These are phyloP conservation scores for Ogataea angusta DNA, from an alignment of 805 yeast species.

Conservation along the genomic window DNA sequence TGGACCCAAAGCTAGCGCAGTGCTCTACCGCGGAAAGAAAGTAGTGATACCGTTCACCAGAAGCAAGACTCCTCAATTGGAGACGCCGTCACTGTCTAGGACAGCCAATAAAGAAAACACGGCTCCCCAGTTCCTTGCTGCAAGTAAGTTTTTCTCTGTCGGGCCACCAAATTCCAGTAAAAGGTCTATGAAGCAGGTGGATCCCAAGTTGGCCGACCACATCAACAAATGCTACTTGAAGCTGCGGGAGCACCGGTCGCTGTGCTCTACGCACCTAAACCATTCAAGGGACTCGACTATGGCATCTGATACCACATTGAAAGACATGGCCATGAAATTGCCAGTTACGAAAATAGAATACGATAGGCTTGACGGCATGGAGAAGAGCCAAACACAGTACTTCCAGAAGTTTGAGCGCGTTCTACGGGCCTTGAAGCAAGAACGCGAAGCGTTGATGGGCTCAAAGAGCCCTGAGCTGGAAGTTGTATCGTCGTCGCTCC, in stretches of 20 bases:
- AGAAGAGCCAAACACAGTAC: slow-evolving; percentile 28
- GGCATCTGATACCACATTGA: slow-evolving; percentile 40
- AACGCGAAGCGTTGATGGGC: slow-evolving; percentile 12
- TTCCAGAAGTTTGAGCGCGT: slow-evolving; percentile 24
- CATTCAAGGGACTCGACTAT: slow-evolving; percentile 34
- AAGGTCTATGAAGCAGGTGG: slow-evolving; percentile 6
- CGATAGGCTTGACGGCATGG: slow-evolving; percentile 36
- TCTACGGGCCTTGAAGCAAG: slow-evolving; percentile 23
- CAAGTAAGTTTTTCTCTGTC: slow-evolving; percentile 15
- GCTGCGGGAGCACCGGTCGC: slow-evolving; percentile 41
- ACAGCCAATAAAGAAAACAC: slow-evolving; percentile 22
- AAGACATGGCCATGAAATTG: slow-evolving; percentile 52
- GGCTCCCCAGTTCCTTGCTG: slow-evolving; percentile 17
- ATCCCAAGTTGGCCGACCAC: slow-evolving; percentile 27
- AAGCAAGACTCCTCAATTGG: not conserved
- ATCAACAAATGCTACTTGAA: slow-evolving; percentile 29
- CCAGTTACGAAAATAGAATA: slow-evolving; percentile 52
- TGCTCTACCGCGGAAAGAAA: slow-evolving; percentile 39
- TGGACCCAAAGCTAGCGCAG: slow-evolving; percentile 53
- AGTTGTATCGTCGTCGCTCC: slow-evolving; percentile 19
- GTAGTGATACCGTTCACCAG: slow-evolving; percentile 52
- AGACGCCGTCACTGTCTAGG: not conserved
- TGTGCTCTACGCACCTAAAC: slow-evolving; percentile 40
- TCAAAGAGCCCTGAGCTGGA: slow-evolving; percentile 10
- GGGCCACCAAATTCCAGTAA: slow-evolving; percentile 1